Evolutionary conservation across 2,329 filamentous ascomycete genomes (phyloP), one percentile per base, ranked within the genome.

Genomic region (Diaporthe sp.): DNA sequence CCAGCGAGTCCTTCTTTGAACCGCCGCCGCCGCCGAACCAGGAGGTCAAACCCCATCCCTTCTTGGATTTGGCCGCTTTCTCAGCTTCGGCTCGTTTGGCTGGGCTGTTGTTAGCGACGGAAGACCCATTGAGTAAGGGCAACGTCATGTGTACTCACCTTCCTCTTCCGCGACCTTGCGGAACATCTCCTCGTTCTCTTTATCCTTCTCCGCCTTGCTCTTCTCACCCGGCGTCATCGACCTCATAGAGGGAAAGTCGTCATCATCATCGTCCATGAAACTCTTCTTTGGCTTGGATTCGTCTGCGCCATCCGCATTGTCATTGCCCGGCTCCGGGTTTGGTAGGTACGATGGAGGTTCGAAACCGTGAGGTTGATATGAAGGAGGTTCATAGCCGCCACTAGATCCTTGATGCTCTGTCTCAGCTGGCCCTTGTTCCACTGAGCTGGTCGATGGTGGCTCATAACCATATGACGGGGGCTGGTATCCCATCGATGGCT

Each of bases 161-260:
- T 93, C 92, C 84, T 92, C 91, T 80, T 94, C 95, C 0, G 95
- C 96, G 37, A 94, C 95, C 83, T 93, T 95, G 73, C 92, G 91
- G 87, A 98, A 95, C 82, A 95, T 92, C 80, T 97, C 96, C 75
- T 95, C 93, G 65, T 96, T 95, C 83, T 95, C 94, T 34, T 91
- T 90, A 80, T 97, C 94, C 80, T 92, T 93, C 17, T 94, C 92
- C 53, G 89, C 86, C 82, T 93, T 92, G 2, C 85, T 89, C 82
- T 94, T 93, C 39, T 87, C 89, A 77, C 87, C 85, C 2, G 90
- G 86, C 58, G 88, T 90, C 19, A 78, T 71, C 13, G 78, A 76
- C 57, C 83, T 86, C 58, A 86, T 77, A 9, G 86, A 85, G 44
- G 91, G 86, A 58, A 94, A 89, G 75, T 94, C 91, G 78, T 93